Evolutionary conservation across 192 early-diverging fungal genomes (phyloP).

Genomic region (Spizellomyces punctatus): DNA sequence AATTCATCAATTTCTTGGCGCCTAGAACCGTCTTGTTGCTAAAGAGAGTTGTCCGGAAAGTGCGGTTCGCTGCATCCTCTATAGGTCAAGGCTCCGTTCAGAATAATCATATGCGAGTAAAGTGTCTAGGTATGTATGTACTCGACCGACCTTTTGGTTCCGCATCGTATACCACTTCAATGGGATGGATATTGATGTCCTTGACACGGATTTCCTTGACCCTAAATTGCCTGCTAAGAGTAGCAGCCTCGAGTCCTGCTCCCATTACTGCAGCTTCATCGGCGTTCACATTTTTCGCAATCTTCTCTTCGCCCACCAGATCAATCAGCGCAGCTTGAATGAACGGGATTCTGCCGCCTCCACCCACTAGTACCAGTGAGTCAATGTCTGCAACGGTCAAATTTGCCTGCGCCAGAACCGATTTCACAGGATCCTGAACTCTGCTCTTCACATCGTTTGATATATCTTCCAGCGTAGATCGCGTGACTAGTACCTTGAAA

Average conservation of each 20-base stretch:
- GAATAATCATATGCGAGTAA: slow-evolving; percentile 22
- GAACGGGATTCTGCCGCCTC: slow-evolving; percentile 84
- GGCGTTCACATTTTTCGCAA: slow-evolving; percentile 92
- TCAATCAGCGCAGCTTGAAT: slow-evolving; percentile 73
- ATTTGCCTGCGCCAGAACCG: slow-evolving; percentile 65
- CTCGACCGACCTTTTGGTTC: slow-evolving; percentile 35
- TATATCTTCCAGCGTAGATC: slow-evolving; percentile 77
- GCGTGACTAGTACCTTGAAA: slow-evolving; percentile 76
- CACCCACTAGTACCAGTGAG: slow-evolving; percentile 94
- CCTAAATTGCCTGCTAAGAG: slow-evolving; percentile 82
- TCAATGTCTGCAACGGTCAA: slow-evolving; percentile 57
- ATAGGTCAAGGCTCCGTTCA: slow-evolving; percentile 31
- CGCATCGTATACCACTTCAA: slow-evolving; percentile 63
- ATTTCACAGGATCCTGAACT: slow-evolving; percentile 73
- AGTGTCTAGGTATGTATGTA: not conserved
- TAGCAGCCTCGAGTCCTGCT: slow-evolving; percentile 86
- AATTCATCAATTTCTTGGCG: slow-evolving; percentile 83
- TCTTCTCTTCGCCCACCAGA: slow-evolving; percentile 78
- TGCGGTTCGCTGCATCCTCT: slow-evolving; percentile 27
- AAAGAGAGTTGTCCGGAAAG: slow-evolving; percentile 61
- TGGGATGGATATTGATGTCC: slow-evolving; percentile 73
- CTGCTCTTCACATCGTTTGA: slow-evolving; percentile 65
- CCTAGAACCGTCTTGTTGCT: slow-evolving; percentile 69
- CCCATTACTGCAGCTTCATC: slow-evolving; percentile 95
- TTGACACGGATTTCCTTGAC: slow-evolving; percentile 86